A percentile compares a stretch with the other conserved stretches of the same genome.
These are phyloP conservation scores for Trichoderma sp. DNA, from an alignment of 2,329 filamentous ascomycete species.

Conservation along the genomic window DNA sequence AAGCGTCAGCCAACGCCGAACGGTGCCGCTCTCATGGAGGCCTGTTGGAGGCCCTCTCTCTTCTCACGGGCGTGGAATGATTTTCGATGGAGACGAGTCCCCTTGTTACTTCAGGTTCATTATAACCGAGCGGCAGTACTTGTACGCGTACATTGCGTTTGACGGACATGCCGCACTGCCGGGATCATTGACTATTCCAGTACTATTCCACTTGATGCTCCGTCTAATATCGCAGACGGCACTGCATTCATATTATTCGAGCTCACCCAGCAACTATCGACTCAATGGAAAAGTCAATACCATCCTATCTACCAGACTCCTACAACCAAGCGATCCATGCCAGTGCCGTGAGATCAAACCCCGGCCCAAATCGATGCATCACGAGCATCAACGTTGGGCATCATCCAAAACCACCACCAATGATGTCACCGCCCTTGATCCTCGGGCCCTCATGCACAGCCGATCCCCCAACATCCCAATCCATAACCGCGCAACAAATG, in stretches of 20 bases:
- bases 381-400: constrained; percentile 3
- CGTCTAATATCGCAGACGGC: neutral
- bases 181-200: neutral
- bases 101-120: neutral
- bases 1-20: constrained; percentile 14
- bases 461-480: constrained; percentile 9
- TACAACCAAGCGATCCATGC: too few relatives aligned
- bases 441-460: neutral
- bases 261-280: neutral
- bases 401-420: neutral
- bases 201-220: neutral
- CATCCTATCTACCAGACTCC: too few relatives aligned
- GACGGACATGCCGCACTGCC: constrained; percentile 14
- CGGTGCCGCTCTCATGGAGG: neutral
- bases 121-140: too few relatives aligned
- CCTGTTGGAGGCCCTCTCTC: too few relatives aligned
- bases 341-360: too few relatives aligned
- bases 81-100: neutral
- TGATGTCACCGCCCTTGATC: constrained; percentile 7
- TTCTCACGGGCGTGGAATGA: too few relatives aligned
- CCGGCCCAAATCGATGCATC: neutral
- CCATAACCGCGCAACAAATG: neutral
- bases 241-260: neutral
- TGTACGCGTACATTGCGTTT: neutral
- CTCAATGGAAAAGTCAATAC: too few relatives aligned